A percentile compares a stretch with the other conserved stretches of the same genome.
Evolutionary conservation across 768 basidiomycete species (phyloP).

Genomic region (Amanita fuliginea): DNA sequence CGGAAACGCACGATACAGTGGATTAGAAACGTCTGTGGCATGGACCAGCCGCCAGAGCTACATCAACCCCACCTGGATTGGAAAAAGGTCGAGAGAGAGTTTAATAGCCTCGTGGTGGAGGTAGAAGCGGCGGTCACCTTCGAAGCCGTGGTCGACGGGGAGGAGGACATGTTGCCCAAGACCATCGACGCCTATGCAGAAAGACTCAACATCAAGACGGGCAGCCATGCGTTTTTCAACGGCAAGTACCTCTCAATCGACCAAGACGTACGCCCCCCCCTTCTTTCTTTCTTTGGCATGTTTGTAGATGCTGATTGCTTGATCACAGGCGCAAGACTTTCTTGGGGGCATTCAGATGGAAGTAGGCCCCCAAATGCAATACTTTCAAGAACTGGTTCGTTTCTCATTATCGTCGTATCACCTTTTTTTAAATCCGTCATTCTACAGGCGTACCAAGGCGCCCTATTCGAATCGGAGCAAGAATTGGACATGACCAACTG

Average conservation of each 20-base stretch:
- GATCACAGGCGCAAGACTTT: slow-evolving; percentile 39
- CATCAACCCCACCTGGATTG: not conserved
- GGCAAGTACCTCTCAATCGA: slow-evolving; percentile 67
- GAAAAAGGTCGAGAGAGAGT: not conserved
- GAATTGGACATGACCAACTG: slow-evolving; percentile 48
- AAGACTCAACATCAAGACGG: slow-evolving; percentile 41
- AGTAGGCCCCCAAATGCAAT: slow-evolving; percentile 44
- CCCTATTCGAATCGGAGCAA: slow-evolving; percentile 40
- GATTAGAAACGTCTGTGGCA: slow-evolving; percentile 41
- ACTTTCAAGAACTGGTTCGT: slow-evolving; percentile 65
- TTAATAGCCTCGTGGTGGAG: slow-evolving; percentile 20
- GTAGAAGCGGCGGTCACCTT: slow-evolving; percentile 21
- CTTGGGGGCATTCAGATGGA: slow-evolving; percentile 53
- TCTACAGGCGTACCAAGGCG: slow-evolving; percentile 44
- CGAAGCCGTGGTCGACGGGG: slow-evolving; percentile 12
- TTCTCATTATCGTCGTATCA: not conserved
- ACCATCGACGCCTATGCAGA: slow-evolving; percentile 41
- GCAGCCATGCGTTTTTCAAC: slow-evolving; percentile 66
- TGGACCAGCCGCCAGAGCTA: not conserved
- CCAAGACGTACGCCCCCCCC: slow-evolving; percentile 32
- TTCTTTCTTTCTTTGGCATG: not conserved
- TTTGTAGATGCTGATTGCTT: not conserved
- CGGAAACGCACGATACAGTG: slow-evolving; percentile 52
- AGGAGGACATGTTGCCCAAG: slow-evolving; percentile 17
- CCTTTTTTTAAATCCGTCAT: not conserved